Percentiles rank a stretch among this genome's conserved stretches.
phyloP scores from a whole-genome alignment of 768 basidiomycete genomes.

The Tricholoma flavovirens region DNA sequence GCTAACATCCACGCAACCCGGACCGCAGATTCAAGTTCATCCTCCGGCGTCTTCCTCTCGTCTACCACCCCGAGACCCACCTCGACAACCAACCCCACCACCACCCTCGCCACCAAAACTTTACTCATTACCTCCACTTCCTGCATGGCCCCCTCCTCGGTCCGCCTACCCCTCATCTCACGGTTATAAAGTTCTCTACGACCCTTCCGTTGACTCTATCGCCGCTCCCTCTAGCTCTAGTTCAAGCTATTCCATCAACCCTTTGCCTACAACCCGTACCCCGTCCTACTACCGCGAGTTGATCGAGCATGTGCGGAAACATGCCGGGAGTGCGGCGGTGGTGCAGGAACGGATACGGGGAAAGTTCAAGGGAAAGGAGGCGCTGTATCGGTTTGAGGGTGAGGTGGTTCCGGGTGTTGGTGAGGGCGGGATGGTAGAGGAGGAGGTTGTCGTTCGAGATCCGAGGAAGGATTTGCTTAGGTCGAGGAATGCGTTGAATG shows the following conservation, averaged over 20 bases:
- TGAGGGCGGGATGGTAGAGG: slow-evolving; percentile 22
- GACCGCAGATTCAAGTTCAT: not conserved
- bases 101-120: slow-evolving; percentile 19
- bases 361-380: slow-evolving; percentile 30
- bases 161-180: slow-evolving; percentile 41
- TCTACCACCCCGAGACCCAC: slow-evolving; percentile 21
- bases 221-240: slow-evolving; percentile 1
- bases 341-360: slow-evolving; percentile 46
- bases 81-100: slow-evolving; percentile 15
- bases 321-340: slow-evolving; percentile 21
- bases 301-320: slow-evolving; percentile 34
- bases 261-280: slow-evolving; percentile 11
- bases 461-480: slow-evolving; percentile 44
- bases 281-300: slow-evolving; percentile 29
- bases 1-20: not conserved
- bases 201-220: slow-evolving; percentile 42
- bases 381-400: slow-evolving; percentile 38
- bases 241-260: slow-evolving; percentile 11
- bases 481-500: slow-evolving; percentile 8
- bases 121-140: slow-evolving; percentile 28
- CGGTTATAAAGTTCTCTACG: slow-evolving; percentile 59
- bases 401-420: slow-evolving; percentile 31
- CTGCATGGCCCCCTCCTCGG: slow-evolving; percentile 55
- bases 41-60: slow-evolving; percentile 13
- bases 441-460: slow-evolving; percentile 40